These are phyloP conservation scores for Carnegiea gigantea DNA, from an alignment of 179 eudicot genomes.

Conservation along the genomic window DNA sequence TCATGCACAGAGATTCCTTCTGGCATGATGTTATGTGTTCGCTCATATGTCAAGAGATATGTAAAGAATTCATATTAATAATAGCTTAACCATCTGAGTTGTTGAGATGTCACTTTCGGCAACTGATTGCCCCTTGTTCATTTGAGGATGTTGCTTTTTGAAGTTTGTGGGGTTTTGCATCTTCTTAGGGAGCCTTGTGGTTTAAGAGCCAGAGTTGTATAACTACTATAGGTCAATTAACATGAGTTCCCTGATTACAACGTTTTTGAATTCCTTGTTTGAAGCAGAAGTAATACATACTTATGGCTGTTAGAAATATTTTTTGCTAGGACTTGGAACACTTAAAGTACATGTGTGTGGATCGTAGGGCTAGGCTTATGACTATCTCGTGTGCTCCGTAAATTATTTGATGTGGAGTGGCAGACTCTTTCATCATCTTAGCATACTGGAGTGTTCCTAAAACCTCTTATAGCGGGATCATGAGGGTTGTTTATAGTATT, in stretches of 20 bases:
- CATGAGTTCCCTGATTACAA: background rate
- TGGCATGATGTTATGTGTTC: background rate
- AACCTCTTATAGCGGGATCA: too few species aligned
- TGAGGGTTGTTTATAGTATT: too few species aligned
- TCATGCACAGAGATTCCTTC: constrained; percentile 1
- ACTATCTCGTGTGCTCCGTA: too few species aligned
- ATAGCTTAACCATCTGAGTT: constrained; percentile 23
- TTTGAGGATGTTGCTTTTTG: constrained; percentile 19
- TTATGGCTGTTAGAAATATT: too few species aligned
- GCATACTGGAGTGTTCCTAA: background rate
- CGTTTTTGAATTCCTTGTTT: too few species aligned
- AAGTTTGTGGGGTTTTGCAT: constrained; percentile 14
- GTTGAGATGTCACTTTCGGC: constrained; percentile 32
- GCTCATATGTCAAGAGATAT: background rate
- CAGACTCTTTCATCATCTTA: background rate
- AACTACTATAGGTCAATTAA: background rate
- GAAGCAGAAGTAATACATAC: too few species aligned
- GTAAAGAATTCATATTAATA: background rate
- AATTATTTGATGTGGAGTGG: too few species aligned
- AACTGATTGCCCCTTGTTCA: constrained; percentile 22
- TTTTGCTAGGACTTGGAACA: background rate
- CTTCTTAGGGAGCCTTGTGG: constrained; percentile 1
- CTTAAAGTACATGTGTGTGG: background rate
- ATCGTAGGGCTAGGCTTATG: too few species aligned
- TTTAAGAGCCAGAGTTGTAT: background rate